phyloP scores from a whole-genome alignment of 2,329 filamentous ascomycete species.

The Plenodomus biglobosus region DNA sequence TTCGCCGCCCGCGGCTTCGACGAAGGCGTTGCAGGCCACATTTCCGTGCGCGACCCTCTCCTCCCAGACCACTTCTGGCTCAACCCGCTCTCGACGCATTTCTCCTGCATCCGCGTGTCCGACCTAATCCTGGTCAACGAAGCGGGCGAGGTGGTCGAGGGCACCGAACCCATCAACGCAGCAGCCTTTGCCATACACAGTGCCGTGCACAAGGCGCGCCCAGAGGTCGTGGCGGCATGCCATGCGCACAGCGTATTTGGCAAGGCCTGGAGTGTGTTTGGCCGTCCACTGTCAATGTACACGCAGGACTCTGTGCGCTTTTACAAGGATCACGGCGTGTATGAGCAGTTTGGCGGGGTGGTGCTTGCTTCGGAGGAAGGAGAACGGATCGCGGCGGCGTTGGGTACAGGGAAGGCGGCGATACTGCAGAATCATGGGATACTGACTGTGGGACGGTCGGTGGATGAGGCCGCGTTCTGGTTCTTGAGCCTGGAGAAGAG shows the following conservation, averaged over 20 bases:
- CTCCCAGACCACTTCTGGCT: conserved; percentile 44
- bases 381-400: conserved; percentile 46
- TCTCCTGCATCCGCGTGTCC: conserved; percentile 46
- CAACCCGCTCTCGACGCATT: conserved; percentile 50
- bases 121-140: conserved; percentile 51
- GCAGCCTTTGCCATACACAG: conserved; percentile 53
- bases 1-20: conserved; percentile 46
- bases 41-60: conserved; percentile 45
- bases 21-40: conserved; percentile 50
- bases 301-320: conserved; percentile 52
- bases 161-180: conserved; percentile 48
- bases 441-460: conserved; percentile 41
- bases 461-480: conserved; percentile 52
- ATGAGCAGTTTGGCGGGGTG: conserved; percentile 46
- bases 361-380: conserved; percentile 49
- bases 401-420: conserved; percentile 41
- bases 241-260: conserved; percentile 52
- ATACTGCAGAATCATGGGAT: conserved; percentile 47
- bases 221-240: conserved; percentile 47
- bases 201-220: conserved; percentile 43
- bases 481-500: conserved; percentile 51
- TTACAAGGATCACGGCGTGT: conserved; percentile 46
- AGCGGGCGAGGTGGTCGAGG: conserved; percentile 45
- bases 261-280: conserved; percentile 53
- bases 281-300: conserved; percentile 50